A percentile compares a stretch with the other conserved stretches of the same genome.
Conservation (phyloP, 305 asterid species). For the Caryopteris hybrid region DNA sequence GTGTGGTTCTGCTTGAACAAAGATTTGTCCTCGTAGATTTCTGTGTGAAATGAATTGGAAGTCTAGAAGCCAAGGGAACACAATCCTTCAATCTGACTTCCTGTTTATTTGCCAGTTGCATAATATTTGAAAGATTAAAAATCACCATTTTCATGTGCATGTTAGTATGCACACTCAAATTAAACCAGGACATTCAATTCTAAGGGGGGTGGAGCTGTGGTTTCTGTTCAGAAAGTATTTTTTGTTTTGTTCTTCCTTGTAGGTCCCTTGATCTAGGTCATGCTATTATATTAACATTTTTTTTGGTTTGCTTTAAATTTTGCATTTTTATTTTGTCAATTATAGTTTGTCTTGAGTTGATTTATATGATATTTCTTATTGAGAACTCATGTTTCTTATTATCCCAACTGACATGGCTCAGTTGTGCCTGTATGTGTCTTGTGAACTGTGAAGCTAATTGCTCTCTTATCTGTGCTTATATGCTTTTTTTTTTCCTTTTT, state of each 20-base stretch:
- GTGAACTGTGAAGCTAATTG: constrained; percentile 1
- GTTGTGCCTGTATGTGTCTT: not conserved
- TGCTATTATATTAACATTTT: not conserved
- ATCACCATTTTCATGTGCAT: not conserved
- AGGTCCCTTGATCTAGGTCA: not conserved
- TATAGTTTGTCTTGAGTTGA: not conserved
- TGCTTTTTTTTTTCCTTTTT: too few relatives aligned
- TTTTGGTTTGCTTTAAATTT: not conserved
- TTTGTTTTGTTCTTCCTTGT: not conserved
- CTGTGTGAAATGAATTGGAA: not conserved
- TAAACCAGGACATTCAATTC: not conserved
- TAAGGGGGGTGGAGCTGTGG: not conserved
- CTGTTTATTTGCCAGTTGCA: not conserved
- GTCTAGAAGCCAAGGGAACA: not conserved
- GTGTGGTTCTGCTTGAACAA: too few relatives aligned
- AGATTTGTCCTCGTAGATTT: not conserved
- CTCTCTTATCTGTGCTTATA: not conserved
- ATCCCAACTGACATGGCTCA: not conserved
- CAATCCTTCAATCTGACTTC: not conserved
- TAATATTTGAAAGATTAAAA: too few relatives aligned
- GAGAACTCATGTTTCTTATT: not conserved
- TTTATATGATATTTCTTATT: not conserved
- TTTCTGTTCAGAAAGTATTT: too few relatives aligned
- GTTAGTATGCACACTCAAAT: not conserved
- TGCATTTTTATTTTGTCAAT: not conserved